Percentiles rank a stretch among this genome's conserved stretches.
Conservation (phyloP, 2,329 filamentous ascomycete genomes). For the Pseudonectria foliicola region DNA sequence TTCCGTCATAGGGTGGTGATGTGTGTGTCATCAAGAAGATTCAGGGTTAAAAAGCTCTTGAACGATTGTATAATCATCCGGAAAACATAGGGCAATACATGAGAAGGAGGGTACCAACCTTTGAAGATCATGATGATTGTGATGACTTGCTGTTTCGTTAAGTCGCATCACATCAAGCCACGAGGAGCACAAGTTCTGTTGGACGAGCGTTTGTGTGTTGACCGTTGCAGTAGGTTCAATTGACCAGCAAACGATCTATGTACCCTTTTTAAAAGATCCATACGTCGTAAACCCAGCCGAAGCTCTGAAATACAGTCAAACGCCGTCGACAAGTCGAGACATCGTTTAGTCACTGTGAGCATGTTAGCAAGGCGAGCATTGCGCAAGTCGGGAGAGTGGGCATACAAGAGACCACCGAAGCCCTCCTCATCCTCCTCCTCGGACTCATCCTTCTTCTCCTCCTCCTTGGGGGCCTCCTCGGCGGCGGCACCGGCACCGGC, state of each 20-base stretch:
- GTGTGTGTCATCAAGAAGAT: conserved; percentile 50
- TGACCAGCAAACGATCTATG: conserved; percentile 44
- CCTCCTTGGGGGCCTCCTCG: conserved; percentile 48
- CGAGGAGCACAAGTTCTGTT: conserved; percentile 8
- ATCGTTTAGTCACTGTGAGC: conserved; percentile 44
- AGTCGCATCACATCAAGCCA: conserved; percentile 17
- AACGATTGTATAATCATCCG: conserved; percentile 50
- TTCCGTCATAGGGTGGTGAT: conserved; percentile 53
- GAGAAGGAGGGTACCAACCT: conserved; percentile 36
- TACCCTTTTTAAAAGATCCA: conserved; percentile 33
- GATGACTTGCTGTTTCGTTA: conserved; percentile 5
- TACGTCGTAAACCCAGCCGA: conserved; percentile 38
- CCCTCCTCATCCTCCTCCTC: conserved; percentile 61
- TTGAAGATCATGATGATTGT: conserved; percentile 5
- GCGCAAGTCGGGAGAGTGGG: conserved; percentile 8
- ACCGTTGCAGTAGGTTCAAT: conserved; percentile 29
- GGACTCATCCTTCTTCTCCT: conserved; percentile 59
- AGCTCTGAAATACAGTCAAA: conserved; percentile 34
- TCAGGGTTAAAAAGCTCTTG: conserved; percentile 67
- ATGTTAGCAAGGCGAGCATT: conserved; percentile 30
- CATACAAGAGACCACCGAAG: conserved; percentile 75
- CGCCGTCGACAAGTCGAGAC: conserved; percentile 26
- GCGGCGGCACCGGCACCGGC: conserved; percentile 49
- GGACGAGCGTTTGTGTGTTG: conserved; percentile 20
- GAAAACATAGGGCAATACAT: conserved; percentile 14